Evolutionary conservation across 2,329 filamentous ascomycete genomes (phyloP), one percentile per base, ranked within the genome.

Genomic region (Claviceps humidiphila): DNA sequence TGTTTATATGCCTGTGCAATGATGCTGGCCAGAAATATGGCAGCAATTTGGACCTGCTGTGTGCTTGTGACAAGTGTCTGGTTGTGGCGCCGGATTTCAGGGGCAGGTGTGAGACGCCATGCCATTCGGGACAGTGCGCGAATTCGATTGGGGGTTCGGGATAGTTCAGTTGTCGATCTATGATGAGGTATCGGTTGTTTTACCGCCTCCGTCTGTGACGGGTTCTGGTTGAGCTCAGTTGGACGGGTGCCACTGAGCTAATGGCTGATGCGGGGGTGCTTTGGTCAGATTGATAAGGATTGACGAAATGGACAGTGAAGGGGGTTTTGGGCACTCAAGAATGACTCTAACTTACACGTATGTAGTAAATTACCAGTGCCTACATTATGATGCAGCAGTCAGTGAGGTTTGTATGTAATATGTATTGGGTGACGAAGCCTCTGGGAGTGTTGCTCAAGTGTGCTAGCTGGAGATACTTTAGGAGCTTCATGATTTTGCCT

Each of bases 1-100:
- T 71, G 1, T 71, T 64, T 54, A 67, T 71, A 50, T 71, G 69
- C 47, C 64, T 71, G 44, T 71, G 69, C 47, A 60, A 64, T 1
- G 57, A 61, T 34, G 52, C 57, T 1, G 60, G 65, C 6, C 64
- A 68, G 51, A 56, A 65, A 14, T 51, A 64, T 13, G 68, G 68
- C 9, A 61, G 62, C 26, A 52, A 61, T 52, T 55, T 71, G 41
- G 64, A 71, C 34, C 60, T 71, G n/a, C 51, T 71, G 9, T 69
- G 68, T 52, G 64, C 67, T 2, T 71, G 69, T 52, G 67, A 70
- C 50, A 63, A 61, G 51, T 71, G 69, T 53, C 60, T 71, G 40
- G 67, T 69, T 40, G 59, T 68, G 49, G 63, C 61, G 11, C 69
- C 69, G 0, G 69, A 71, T 50, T 71, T 61, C 46, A 61, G 69